Evolutionary conservation across 2,329 filamentous ascomycete species (phyloP), one percentile per base, ranked within the genome.

Genomic region (Microcyclospora tardicrescens): DNA sequence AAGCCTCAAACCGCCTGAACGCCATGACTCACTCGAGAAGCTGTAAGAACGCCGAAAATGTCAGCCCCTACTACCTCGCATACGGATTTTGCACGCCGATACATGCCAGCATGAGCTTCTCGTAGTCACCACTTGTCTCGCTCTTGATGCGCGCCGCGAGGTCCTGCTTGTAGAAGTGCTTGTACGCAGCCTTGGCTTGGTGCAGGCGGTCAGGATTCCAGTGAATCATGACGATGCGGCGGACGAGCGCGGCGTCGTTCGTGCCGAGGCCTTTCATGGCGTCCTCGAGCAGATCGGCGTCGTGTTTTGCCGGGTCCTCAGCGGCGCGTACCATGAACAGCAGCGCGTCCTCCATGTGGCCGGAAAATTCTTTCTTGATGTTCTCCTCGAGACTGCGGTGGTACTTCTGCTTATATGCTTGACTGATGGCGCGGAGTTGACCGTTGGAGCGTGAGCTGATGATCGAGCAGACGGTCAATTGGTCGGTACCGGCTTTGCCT

Each of bases 281-380:
- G 11, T 83, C 81, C 57, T 95, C 86, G n/a, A 96, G 69, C 4
- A 84, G 67, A 15, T 72, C 65, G 0, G 87, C 91, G 51, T 93
- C 87, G 47, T 85, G 79, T 69, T 84, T 81, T 42, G 84, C 84
- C 48, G 81, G 84, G 61, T 95, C 85, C 5, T 74, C 66, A 2
- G 83, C 89, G 10, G 79, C 70, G 10, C 73, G 72, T n/a, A 95
- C 66, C 59, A 94, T 85, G 57, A 77, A 78, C 16, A 91, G 63
- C 1, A 96, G 71, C 0, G 85, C 85, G 12, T 84, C 75, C 58
- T 87, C 71, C 86, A 96, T 95, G 57, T 96, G 89, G 1, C 89
- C 89, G 0, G 79, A 83, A 62, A 95, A 95, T 53, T 91, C 78
- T 64, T 75, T 81, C 45, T 77, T 75, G 50, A 96, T 77, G 36